Evolutionary conservation across 176 grass and related monocot species (phyloP), one percentile per base, ranked within the genome.

Genomic region (Carex kokanica): DNA sequence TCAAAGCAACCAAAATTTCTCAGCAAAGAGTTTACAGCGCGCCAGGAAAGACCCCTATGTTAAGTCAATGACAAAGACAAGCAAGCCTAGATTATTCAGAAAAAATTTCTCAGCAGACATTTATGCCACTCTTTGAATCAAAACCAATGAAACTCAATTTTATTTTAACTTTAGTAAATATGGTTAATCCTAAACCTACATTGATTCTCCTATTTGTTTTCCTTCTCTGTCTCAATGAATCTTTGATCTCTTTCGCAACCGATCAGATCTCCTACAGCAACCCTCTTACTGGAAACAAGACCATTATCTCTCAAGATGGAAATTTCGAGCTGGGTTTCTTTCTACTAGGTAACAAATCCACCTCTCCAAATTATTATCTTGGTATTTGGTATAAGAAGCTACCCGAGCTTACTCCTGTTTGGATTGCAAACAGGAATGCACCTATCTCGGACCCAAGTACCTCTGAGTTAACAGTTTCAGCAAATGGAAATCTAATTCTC

Each of bases 291-390:
- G 89, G 87, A 17, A 16, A 67, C 68, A 56, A 45, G 23, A 94
- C 82, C 47, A 16, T 94, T 10, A 84, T 85, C 38, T 94, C 91
- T 3, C 38, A 59, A 71, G 81, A 70, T 40, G 87, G 85, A 62
- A 73, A 34, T 31, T 94, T 91, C 5, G 83, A 82, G 74, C 64
- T 94, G 5, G 92, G 92, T 38, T 91, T 91, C 87, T 94, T 94
- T 89, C 13, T 8, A 0, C 66, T 65, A 6, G 29, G 79, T 9
- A 74, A 78, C 21, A 47, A 24, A 31, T 84, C 72, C 14, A 18
- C 17, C 13, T 0, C 16, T 64, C 43, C 70, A 4, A 81, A 41
- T 64, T 83, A 86, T 73, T 92, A 89, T 36, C 60, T 92, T 47
- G 87, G 80, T 10, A 82, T 92, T 17, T 92, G 90, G 90, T 87